Percentiles rank a stretch among this genome's conserved stretches.
phyloP scores from a whole-genome alignment of 2,329 filamentous ascomycete species.

The Elsinoe arachidis region DNA sequence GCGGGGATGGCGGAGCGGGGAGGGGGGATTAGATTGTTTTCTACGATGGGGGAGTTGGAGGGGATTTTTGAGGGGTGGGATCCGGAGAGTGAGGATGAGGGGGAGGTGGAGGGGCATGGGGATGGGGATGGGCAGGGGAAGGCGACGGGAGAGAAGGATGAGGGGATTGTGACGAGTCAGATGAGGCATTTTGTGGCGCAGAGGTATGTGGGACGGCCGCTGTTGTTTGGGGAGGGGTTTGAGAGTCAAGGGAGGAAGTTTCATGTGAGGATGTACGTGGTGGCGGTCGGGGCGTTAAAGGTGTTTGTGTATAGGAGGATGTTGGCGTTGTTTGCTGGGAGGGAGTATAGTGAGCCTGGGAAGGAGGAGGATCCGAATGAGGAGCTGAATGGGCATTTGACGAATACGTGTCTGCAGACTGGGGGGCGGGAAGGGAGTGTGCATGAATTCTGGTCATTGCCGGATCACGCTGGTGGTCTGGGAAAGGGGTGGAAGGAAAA shows the following conservation, averaged over 20 bases:
- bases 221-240: slow-evolving; percentile 52
- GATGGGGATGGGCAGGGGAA: slow-evolving; percentile 27
- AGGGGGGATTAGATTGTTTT: slow-evolving; percentile 86
- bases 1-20: slow-evolving; percentile 95
- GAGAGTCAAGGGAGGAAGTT: slow-evolving; percentile 63
- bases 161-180: slow-evolving; percentile 71
- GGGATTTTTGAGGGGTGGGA: slow-evolving; percentile 86
- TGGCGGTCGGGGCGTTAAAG: slow-evolving; percentile 67
- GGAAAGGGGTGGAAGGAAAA: slow-evolving; percentile 42
- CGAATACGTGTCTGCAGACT: slow-evolving; percentile 85
- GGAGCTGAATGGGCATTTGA: slow-evolving; percentile 70
- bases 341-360: slow-evolving; percentile 60
- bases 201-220: slow-evolving; percentile 83
- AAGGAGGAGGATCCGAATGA: slow-evolving; percentile 28
- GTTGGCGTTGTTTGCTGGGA: slow-evolving; percentile 84
- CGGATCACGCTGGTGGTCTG: slow-evolving; percentile 25
- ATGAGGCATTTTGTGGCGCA: slow-evolving; percentile 94
- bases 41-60: slow-evolving; percentile 72
- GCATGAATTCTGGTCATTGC: slow-evolving; percentile 64
- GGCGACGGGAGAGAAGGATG: slow-evolving; percentile 36
- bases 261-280: slow-evolving; percentile 86
- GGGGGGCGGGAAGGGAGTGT: slow-evolving; percentile 56
- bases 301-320: slow-evolving; percentile 84
- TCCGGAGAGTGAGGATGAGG: slow-evolving; percentile 26
- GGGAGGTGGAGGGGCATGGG: slow-evolving; percentile 26